Evolutionary conservation across 202 grass and related monocot genomes (phyloP).

Genomic region (Panicum virgatum): DNA sequence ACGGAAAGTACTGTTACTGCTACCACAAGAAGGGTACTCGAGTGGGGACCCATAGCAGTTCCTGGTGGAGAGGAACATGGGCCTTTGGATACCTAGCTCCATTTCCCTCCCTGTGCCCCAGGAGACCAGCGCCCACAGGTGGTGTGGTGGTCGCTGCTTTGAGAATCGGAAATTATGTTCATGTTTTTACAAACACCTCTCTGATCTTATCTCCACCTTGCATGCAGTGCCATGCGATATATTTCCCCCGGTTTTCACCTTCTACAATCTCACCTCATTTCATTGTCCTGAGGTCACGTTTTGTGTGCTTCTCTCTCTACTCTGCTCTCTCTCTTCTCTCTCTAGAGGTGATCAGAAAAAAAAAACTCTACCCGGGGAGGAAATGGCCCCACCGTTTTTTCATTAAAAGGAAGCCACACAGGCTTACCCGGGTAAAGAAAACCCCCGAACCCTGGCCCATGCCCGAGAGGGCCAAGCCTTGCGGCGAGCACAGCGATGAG

Average conservation of each 20-base stretch:
- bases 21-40: background rate
- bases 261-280: background rate
- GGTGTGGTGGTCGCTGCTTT: conserved; percentile 7
- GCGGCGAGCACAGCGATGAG: too few species aligned
- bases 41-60: conserved; percentile 32
- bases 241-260: background rate
- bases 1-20: background rate
- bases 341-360: too few species aligned
- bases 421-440: too few species aligned
- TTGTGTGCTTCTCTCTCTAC: background rate
- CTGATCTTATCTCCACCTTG: background rate
- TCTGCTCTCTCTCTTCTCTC: background rate
- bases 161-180: conserved; percentile 15
- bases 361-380: too few species aligned
- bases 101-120: conserved; percentile 3
- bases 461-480: too few species aligned
- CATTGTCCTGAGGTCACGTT: background rate
- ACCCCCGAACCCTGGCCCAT: too few species aligned
- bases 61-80: background rate
- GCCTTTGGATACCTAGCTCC: conserved; percentile 26
- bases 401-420: too few species aligned
- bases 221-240: background rate
- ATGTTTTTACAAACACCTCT: background rate
- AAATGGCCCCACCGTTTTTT: too few species aligned
- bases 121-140: conserved; percentile 23